A percentile compares a stretch with the other conserved stretches of the same genome.
phyloP scores from a whole-genome alignment of 208 protist genomes.

The Herpetomonas tarakana region DNA sequence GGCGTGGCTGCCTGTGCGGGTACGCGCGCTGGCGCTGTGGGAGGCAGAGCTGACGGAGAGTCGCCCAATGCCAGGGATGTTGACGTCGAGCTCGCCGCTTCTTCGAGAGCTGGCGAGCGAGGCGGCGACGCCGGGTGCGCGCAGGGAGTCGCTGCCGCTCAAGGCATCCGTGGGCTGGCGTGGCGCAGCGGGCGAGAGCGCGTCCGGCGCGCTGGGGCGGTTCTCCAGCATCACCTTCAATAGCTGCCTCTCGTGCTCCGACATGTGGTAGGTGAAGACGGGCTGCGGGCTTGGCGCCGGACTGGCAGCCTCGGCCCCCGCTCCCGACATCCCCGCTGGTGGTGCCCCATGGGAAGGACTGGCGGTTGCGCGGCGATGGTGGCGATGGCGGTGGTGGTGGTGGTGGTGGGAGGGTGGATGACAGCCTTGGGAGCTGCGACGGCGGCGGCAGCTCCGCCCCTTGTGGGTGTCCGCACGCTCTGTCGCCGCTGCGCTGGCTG shows the following conservation, averaged over 20 bases:
- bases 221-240: not conserved
- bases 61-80: not conserved
- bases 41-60: not conserved
- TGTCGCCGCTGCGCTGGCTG: too few relatives aligned
- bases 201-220: too few relatives aligned
- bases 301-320: not conserved
- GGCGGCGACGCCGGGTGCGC: too few relatives aligned
- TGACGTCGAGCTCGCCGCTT: not conserved
- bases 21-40: not conserved
- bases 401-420: too few relatives aligned
- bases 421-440: not conserved
- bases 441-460: not conserved
- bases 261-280: conserved; percentile 2
- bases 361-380: not conserved
- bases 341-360: not conserved
- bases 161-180: too few relatives aligned
- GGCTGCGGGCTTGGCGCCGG: not conserved
- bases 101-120: not conserved
- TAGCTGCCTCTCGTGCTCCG: not conserved
- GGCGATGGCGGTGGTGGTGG: conserved; percentile 1
- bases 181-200: too few relatives aligned
- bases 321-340: not conserved
- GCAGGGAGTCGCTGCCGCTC: too few relatives aligned
- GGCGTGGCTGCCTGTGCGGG: not conserved
- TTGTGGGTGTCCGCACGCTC: not conserved